These are phyloP conservation scores for Cucumis sativus DNA, from an alignment of 306 rosid genomes.

Conservation along the genomic window DNA sequence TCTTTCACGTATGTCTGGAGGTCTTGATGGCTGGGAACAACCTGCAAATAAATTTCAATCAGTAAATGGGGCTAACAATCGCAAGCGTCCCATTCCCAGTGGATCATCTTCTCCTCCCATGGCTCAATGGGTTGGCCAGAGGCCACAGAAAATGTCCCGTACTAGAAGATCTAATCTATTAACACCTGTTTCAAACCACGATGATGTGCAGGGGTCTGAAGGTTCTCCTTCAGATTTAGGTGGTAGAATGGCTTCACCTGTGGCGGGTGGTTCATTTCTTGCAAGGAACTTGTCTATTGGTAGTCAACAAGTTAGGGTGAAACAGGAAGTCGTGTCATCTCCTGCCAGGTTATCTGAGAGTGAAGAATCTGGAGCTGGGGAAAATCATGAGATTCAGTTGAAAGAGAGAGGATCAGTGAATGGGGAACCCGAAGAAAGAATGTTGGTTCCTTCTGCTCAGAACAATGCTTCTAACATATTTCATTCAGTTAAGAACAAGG, in stretches of 20 bases:
- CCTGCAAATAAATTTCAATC: constrained; percentile 42
- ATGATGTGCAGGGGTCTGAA: constrained; percentile 50
- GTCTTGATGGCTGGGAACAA: constrained; percentile 47
- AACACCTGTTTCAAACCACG: constrained; percentile 52
- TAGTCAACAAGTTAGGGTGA: constrained; percentile 31
- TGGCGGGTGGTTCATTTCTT: constrained; percentile 35
- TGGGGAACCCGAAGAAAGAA: constrained; percentile 34
- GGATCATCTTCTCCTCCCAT: constrained; percentile 52
- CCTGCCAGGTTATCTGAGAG: constrained; percentile 63
- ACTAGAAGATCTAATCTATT: constrained; percentile 69
- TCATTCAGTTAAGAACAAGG: constrained; percentile 33
- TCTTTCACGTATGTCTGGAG: constrained; percentile 41
- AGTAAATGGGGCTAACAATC: constrained; percentile 30
- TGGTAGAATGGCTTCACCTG: constrained; percentile 32
- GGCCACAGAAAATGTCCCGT: constrained; percentile 71
- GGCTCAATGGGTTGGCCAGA: constrained; percentile 91
- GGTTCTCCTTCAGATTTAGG: constrained; percentile 53
- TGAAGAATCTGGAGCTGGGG: constrained; percentile 63
- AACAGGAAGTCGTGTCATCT: constrained; percentile 39
- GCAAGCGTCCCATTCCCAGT: constrained; percentile 39
- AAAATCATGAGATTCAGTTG: constrained; percentile 39
- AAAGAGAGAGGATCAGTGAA: constrained; percentile 47
- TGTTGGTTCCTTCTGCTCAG: constrained; percentile 23
- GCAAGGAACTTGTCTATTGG: constrained; percentile 29
- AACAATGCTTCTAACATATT: constrained; percentile 26